Percentiles rank a stretch among this genome's conserved stretches.
Evolutionary conservation across 2,329 filamentous ascomycete species (phyloP).

Genomic region (Zalaria sp.): DNA sequence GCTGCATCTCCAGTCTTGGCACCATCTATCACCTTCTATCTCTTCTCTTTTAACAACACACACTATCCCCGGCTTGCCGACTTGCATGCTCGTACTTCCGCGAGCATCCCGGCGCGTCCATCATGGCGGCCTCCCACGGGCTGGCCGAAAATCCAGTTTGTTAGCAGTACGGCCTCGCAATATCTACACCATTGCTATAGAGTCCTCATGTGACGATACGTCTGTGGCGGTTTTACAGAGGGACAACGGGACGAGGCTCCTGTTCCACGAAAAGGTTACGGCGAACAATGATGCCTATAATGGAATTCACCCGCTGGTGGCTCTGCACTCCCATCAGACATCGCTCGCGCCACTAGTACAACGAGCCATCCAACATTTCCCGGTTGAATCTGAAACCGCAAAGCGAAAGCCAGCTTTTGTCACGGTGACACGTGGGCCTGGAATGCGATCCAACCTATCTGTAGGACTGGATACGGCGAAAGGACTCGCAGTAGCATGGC

Average conservation of each 20-base stretch:
- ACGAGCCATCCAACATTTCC: conserved; percentile 46
- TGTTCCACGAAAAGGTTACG: conserved; percentile 71
- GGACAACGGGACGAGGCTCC: conserved; percentile 14
- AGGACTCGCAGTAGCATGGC: conserved; percentile 72
- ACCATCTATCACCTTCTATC: too few species aligned
- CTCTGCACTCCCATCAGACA: conserved; percentile 61
- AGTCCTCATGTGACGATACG: conserved; percentile 86
- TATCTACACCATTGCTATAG: conserved; percentile 51
- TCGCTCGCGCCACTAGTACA: conserved; percentile 55
- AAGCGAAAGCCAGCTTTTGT: conserved; percentile 58
- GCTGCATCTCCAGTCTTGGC: too few species aligned
- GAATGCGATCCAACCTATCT: conserved; percentile 67
- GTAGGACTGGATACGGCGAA: conserved; percentile 76
- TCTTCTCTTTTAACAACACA: too few species aligned
- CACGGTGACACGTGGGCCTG: conserved; percentile 80
- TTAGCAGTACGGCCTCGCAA: background rate
- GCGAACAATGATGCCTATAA: conserved; percentile 60
- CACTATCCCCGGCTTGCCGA: too few species aligned
- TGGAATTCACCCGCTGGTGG: conserved; percentile 67
- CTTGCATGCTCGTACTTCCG: background rate
- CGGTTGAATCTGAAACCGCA: conserved; percentile 10
- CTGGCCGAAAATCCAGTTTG: background rate
- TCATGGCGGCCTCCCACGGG: background rate
- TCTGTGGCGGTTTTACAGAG: conserved; percentile 68
- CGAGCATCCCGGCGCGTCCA: background rate